phyloP scores from a whole-genome alignment of 768 basidiomycete species.

The Exidia glandulosa region DNA sequence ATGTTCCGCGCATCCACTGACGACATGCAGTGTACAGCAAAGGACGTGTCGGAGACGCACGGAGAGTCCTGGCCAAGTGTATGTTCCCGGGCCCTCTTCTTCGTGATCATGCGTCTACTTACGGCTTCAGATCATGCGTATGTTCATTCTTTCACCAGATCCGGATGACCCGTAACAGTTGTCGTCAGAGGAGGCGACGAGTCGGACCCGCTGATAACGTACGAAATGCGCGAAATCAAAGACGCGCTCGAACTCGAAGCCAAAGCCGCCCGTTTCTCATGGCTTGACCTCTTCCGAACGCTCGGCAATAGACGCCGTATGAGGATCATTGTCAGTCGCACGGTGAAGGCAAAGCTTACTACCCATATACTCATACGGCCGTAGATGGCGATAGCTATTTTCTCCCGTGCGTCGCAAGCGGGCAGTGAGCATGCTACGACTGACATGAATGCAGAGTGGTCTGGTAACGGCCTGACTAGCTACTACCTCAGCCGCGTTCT shows the following conservation, averaged over 20 bases:
- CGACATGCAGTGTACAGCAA: conserved; percentile 16
- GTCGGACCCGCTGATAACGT: conserved; percentile 4
- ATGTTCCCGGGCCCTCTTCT: neutral
- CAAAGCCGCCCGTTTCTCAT: conserved; percentile 9
- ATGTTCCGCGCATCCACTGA: neutral
- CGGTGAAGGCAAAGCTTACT: neutral
- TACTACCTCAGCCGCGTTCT: conserved; percentile 20
- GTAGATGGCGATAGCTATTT: neutral
- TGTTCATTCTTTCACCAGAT: neutral
- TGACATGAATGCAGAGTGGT: conserved; percentile 2
- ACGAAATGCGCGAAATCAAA: conserved; percentile 18
- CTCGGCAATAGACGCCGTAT: conserved; percentile 17
- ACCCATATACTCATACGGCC: neutral
- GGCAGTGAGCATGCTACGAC: neutral
- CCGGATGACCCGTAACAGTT: neutral
- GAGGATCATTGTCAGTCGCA: conserved; percentile 13
- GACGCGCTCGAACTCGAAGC: conserved; percentile 16
- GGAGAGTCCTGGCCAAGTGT: conserved; percentile 16
- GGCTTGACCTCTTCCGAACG: conserved; percentile 14
- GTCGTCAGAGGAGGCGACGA: neutral
- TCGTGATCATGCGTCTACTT: neutral
- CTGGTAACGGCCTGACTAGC: conserved; percentile 14
- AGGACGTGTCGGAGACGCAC: conserved; percentile 23
- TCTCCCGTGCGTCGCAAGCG: conserved; percentile 3
- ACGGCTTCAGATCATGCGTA: neutral